Conservation (phyloP, 306 rosid genomes). For the Corylus americana region DNA sequence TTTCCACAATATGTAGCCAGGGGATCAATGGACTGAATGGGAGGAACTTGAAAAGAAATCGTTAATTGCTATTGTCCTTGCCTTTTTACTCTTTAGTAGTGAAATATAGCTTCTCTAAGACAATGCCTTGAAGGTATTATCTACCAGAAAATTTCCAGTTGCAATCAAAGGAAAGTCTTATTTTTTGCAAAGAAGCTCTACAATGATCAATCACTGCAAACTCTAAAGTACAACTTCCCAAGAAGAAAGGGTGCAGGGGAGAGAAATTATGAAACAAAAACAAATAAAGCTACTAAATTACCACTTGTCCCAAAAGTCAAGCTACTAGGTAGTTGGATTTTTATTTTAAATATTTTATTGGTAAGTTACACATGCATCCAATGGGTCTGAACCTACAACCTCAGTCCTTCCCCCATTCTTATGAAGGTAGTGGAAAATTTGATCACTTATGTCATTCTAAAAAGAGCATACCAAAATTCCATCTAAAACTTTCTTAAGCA, state of each 20-base stretch:
- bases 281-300: not conserved
- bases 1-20: not conserved
- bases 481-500: not conserved
- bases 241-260: not conserved
- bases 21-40: not conserved
- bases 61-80: not conserved
- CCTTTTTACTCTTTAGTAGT: not conserved
- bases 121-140: not conserved
- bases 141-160: not conserved
- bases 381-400: not conserved
- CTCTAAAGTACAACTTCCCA: not conserved
- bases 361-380: not conserved
- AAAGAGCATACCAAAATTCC: not conserved
- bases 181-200: not conserved
- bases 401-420: not conserved
- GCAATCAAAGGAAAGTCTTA: not conserved
- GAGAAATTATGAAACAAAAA: not conserved
- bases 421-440: not conserved
- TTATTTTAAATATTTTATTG: not conserved
- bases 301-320: not conserved
- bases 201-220: not conserved
- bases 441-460: not conserved
- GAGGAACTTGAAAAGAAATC: not conserved
- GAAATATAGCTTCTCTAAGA: not conserved
- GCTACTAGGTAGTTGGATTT: not conserved